These are phyloP conservation scores for Solanum sejunctum DNA, from an alignment of 257 asterid genomes.

Conservation along the genomic window DNA sequence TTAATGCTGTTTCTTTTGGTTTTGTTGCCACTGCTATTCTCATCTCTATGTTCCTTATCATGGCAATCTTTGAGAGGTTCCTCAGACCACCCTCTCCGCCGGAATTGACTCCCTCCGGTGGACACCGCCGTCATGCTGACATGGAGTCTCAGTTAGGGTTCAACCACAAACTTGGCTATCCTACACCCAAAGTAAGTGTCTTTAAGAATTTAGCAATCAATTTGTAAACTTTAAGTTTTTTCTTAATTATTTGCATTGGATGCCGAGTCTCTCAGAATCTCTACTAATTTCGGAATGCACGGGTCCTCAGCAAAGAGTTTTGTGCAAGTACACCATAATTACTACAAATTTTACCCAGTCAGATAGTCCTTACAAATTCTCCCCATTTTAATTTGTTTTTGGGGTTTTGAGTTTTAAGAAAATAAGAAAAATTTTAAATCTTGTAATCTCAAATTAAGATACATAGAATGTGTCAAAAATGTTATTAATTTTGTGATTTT, in stretches of 20 bases:
- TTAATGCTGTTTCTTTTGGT: conserved; percentile 82
- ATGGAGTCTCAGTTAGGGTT: conserved; percentile 45
- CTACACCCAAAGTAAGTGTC: conserved; percentile 69
- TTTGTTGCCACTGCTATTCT: conserved; percentile 94
- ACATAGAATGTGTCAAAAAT: too few relatives aligned
- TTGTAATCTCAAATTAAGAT: too few relatives aligned
- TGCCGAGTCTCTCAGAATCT: too few relatives aligned
- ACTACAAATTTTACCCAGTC: too few relatives aligned
- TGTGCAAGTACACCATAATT: too few relatives aligned
- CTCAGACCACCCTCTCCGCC: conserved; percentile 58
- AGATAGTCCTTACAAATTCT: too few relatives aligned
- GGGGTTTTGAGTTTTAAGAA: neutral
- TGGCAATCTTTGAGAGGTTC: conserved; percentile 86
- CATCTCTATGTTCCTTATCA: conserved; percentile 82
- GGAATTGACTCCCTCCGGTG: conserved; percentile 25
- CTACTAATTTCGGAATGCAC: too few relatives aligned
- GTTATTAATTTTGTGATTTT: too few relatives aligned
- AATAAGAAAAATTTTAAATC: too few relatives aligned
- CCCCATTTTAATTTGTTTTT: neutral
- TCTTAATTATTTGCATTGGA: too few relatives aligned
- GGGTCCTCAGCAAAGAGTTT: too few relatives aligned
- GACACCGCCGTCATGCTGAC: conserved; percentile 24
- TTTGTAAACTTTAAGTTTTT: neutral
- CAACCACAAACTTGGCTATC: conserved; percentile 35
- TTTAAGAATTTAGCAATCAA: neutral